phyloP scores from a whole-genome alignment of 495 filamentous ascomycete species.

The Amphirosellinia nigrospora region DNA sequence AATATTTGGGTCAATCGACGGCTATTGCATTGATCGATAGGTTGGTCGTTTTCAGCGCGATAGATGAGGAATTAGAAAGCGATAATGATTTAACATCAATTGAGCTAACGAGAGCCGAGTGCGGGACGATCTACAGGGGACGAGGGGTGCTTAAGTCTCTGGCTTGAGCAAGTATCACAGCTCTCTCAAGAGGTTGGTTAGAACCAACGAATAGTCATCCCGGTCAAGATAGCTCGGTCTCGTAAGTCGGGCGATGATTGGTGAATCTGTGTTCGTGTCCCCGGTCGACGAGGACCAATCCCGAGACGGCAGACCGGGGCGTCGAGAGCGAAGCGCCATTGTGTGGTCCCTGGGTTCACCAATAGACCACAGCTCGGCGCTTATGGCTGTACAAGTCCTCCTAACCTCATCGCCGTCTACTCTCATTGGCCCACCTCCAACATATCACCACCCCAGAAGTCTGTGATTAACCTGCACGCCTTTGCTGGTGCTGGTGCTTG shows the following conservation, averaged over 20 bases:
- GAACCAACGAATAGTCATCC: neutral
- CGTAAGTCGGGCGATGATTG: slow-evolving; percentile 4
- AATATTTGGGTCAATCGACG: neutral
- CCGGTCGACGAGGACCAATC: slow-evolving; percentile 32
- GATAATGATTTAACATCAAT: slow-evolving; percentile 10
- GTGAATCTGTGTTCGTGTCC: slow-evolving; percentile 9
- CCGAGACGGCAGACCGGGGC: slow-evolving; percentile 26
- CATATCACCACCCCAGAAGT: slow-evolving; percentile 35
- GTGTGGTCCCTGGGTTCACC: slow-evolving; percentile 26
- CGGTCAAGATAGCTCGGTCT: neutral
- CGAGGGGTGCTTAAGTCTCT: neutral
- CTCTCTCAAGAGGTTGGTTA: neutral
- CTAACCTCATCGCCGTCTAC: slow-evolving; percentile 25
- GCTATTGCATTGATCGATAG: neutral
- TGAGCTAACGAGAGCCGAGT: neutral
- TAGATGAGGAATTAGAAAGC: neutral
- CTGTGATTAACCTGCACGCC: slow-evolving; percentile 41
- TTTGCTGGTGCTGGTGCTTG: slow-evolving; percentile 27
- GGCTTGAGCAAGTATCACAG: slow-evolving; percentile 7
- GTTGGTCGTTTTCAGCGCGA: neutral
- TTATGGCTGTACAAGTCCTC: slow-evolving; percentile 29
- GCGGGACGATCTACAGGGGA: slow-evolving; percentile 11
- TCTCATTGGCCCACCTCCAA: slow-evolving; percentile 38
- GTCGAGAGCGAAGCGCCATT: slow-evolving; percentile 26
- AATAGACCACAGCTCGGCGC: slow-evolving; percentile 38